Evolutionary conservation across 495 filamentous ascomycete species (phyloP), one percentile per base, ranked within the genome.

Genomic region (Hyaloscypha hepaticicola): DNA sequence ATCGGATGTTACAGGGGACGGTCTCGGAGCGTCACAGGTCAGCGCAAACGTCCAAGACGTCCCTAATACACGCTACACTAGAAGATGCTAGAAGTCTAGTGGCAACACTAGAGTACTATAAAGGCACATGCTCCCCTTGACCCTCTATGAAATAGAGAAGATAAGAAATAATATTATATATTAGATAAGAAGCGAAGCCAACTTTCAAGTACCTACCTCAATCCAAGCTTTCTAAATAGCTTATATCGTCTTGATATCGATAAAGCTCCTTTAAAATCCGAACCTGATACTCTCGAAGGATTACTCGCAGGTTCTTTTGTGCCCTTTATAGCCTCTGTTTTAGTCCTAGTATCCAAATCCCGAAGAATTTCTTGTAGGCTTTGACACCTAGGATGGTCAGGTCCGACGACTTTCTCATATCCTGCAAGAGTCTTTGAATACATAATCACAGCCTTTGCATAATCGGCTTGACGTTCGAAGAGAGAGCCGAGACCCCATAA

Each of bases 381-480:
- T 45, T 60, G 27, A 53, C 5, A 65, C n/a, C n/a, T 55, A 9
- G 45, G 41, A 55, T 65, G 45, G 34, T 65, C 31, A 53, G 55
- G 41, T 65, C 63, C 56, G 22, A 65, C 5, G 21, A 60, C 63
- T 60, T 65, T 60, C 45, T 65, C 29, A 53, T 65, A 65, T 41
- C 63, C 56, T 33, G 11, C 27, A 33, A 65, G 45, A 60, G 63
- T 56, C 45, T 65, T 65, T 60, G 28, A 60, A 60, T 53, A 65
- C 63, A 65, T 65, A 9, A 53, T 45, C 60, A 26, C 53, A 55
- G 60, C 60, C 45, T 53, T 62, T 55, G 60, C 3, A 8, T 52
- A 34, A 52, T 65, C 48, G 22, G 22, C 55, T 65, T 65, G 45
- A 31, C 12, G 16, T 53, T 65, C 48, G 28, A 60, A 60, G n/a